phyloP scores from a whole-genome alignment of 2,329 filamentous ascomycete genomes.

The Hypoxylon sp. region DNA sequence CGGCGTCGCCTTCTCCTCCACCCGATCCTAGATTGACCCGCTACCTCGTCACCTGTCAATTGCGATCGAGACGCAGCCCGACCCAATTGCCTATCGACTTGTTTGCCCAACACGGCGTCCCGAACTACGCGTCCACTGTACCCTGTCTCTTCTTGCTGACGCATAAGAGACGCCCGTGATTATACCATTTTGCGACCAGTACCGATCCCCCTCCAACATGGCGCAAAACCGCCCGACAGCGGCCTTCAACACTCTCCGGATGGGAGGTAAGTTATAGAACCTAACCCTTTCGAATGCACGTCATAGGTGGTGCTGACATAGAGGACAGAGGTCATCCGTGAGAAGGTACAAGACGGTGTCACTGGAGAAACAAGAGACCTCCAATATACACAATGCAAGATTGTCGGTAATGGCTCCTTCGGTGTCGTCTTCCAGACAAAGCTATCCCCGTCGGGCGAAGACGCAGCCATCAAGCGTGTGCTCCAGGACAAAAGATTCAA shows the following conservation, averaged over 20 bases:
- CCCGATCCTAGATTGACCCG: conserved; percentile 36
- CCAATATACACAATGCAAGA: conserved; percentile 99
- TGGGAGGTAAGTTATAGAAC: conserved; percentile 84
- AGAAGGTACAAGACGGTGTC: conserved; percentile 98
- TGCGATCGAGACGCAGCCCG: conserved; percentile 41
- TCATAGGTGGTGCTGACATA: conserved; percentile 35
- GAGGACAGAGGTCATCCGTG: conserved; percentile 88
- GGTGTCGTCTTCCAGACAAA: conserved; percentile 99
- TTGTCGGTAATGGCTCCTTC: conserved; percentile 98
- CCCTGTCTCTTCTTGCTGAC: conserved; percentile 47
- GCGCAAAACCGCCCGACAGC: conserved; percentile 71
- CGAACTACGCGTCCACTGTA: conserved; percentile 43
- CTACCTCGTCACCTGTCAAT: conserved; percentile 42
- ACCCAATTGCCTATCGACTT: conserved; percentile 41
- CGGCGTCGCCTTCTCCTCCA: conserved; percentile 33
- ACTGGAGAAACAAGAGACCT: conserved; percentile 97
- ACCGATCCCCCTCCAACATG: conserved; percentile 49
- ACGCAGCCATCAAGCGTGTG: conserved; percentile 98
- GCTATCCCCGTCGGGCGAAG: conserved; percentile 95
- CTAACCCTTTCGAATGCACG: conserved; percentile 33
- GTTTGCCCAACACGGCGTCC: conserved; percentile 52
- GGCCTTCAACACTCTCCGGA: conserved; percentile 88
- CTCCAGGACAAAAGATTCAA: conserved; percentile 99
- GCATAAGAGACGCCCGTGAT: conserved; percentile 44
- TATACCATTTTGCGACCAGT: conserved; percentile 45